Percentiles rank a stretch among this genome's conserved stretches.
Conservation (phyloP, 177 flowering plant genomes). For the Vitis hybrid region DNA sequence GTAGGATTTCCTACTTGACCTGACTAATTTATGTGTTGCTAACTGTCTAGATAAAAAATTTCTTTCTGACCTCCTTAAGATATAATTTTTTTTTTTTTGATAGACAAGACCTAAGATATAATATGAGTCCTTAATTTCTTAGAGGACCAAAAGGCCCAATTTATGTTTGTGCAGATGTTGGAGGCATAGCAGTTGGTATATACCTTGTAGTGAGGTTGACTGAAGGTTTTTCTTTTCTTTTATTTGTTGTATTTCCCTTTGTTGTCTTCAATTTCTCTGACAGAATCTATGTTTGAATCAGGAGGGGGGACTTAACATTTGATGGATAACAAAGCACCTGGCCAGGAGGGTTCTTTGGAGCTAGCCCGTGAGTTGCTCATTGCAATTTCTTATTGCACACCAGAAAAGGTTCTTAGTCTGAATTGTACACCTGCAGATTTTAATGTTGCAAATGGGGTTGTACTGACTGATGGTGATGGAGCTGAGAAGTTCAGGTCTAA, state of each 20-base stretch:
- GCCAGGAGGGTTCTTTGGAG: slow-evolving; percentile 20
- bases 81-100: no score
- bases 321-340: slow-evolving; percentile 22
- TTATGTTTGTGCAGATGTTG: no score
- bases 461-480: slow-evolving; percentile 9
- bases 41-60: no score
- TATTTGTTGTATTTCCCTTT: background rate
- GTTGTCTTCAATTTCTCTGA: background rate
- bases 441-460: background rate
- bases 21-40: no score
- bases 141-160: no score
- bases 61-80: no score
- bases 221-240: no score
- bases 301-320: slow-evolving; percentile 1
- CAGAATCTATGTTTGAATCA: background rate
- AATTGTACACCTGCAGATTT: background rate
- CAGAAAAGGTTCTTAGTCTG: slow-evolving; percentile 14
- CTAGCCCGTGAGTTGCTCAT: slow-evolving; percentile 31
- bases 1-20: no score
- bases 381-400: slow-evolving; percentile 24
- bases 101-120: no score
- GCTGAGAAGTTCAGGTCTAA: slow-evolving; percentile 27
- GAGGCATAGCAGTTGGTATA: no score
- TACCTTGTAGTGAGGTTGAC: no score
- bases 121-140: no score